Percentiles rank a stretch among this genome's conserved stretches.
These are phyloP conservation scores for Allomyces macrogynus DNA, from an alignment of 192 early-diverging fungal genomes.

Conservation along the genomic window DNA sequence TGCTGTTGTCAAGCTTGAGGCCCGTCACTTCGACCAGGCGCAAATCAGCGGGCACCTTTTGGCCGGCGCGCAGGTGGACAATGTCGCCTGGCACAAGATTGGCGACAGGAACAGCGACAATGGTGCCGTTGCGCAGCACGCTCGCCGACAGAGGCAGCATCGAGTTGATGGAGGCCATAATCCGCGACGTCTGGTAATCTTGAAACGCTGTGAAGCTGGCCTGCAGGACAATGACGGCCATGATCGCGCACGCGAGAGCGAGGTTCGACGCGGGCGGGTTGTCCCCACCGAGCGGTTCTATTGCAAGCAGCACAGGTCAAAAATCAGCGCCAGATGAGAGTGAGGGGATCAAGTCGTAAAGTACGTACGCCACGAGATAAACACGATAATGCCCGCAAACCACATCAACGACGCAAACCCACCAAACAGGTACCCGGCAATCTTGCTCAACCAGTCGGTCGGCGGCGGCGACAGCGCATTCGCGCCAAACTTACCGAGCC, in stretches of 20 bases:
- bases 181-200: constrained; percentile 40
- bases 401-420: constrained; percentile 52
- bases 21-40: constrained; percentile 40
- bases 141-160: constrained; percentile 40
- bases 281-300: constrained; percentile 5
- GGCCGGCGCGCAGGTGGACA: constrained; percentile 38
- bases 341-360: background rate
- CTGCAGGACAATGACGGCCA: constrained; percentile 44
- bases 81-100: constrained; percentile 57
- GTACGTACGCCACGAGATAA: constrained; percentile 30
- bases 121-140: constrained; percentile 48
- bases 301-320: no score
- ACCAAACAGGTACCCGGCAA: constrained; percentile 34
- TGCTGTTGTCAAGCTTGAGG: constrained; percentile 53
- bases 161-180: constrained; percentile 50
- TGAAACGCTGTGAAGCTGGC: constrained; percentile 48
- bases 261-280: constrained; percentile 29
- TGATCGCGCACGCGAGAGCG: constrained; percentile 32
- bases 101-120: constrained; percentile 21
- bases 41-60: constrained; percentile 59
- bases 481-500: constrained; percentile 16
- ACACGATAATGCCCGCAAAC: constrained; percentile 40
- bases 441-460: constrained; percentile 15
- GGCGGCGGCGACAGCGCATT: constrained; percentile 16
- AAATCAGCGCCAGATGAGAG: no score